Evolutionary conservation across 1,284 basidiomycete species (phyloP), one percentile per base, ranked within the genome.

Genomic region (Papiliotrema flavescens): DNA sequence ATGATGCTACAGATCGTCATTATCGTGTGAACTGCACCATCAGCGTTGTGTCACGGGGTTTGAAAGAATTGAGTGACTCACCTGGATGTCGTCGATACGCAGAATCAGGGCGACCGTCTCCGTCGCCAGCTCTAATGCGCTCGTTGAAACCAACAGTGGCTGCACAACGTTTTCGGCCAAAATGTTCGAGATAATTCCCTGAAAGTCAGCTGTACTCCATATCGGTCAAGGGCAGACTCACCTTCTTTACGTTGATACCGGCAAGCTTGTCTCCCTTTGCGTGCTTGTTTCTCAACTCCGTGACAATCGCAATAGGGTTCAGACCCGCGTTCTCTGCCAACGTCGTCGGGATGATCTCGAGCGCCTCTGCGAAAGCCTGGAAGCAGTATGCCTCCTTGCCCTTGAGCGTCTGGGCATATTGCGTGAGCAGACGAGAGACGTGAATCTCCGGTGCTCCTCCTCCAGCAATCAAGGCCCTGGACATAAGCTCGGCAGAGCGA

Each of bases 361-460:
- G 83, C 5, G 96, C 93, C 72, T 98, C 96, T 36, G 96, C 93
- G 68, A 93, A 99, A 3, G 94, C 94, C 73, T 96, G 90, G 86
- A 95, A 97, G 77, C 96, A 98, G 78, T 98, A 98, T 7, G 94
- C 90, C 78, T 98, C 94, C 88, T 98, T 97, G 51, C 96, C 95
- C 77, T 89, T 96, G 63, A 98, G 83, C 0, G 92, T 89, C 66
- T 96, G 91, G 5, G 94, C 87, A 69, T 96, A 85, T 75, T 97
- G 90, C 4, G 91, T 87, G 37, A 99, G 82, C 61, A 90, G 80
- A 40, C 94, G 85, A n/a, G 96, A 98, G 51, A 97, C 88, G 75
- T 98, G 92, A 66, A 98, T 96, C 78, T 99, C 96, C 26, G 96
- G 96, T 22, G 96, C 93, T 51, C 96, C 96, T 54, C 96, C 96